A percentile compares a stretch with the other conserved stretches of the same genome.
Conservation (phyloP, 345 rosid species). For the Aurinia saxatilis region DNA sequence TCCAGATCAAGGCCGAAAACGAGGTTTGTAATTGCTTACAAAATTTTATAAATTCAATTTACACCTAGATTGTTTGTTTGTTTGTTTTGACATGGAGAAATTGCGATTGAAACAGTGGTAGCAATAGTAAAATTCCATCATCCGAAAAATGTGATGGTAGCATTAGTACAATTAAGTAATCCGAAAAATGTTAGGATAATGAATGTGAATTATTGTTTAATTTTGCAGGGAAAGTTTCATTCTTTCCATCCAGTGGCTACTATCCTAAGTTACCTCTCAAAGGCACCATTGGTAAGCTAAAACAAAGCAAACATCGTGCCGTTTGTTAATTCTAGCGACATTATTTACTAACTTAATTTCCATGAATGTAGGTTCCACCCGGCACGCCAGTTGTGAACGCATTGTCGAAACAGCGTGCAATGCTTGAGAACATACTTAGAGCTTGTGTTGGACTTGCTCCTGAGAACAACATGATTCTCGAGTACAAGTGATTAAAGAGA, state of each 20-base stretch:
- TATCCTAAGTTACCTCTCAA: constrained; percentile 87
- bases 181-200: background rate
- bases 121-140: background rate
- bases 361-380: constrained; percentile 70
- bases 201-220: background rate
- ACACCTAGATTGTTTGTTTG: background rate
- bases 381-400: constrained; percentile 99
- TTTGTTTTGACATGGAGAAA: too few relatives aligned
- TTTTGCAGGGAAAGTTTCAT: constrained; percentile 87
- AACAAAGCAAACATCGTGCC: constrained; percentile 2
- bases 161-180: too few relatives aligned
- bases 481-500: constrained; percentile 61
- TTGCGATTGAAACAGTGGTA: too few relatives aligned
- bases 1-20: constrained; percentile 73
- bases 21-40: constrained; percentile 44
- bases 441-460: constrained; percentile 97
- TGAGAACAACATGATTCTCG: constrained; percentile 98
- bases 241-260: constrained; percentile 98
- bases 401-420: constrained; percentile 95
- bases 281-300: constrained; percentile 85
- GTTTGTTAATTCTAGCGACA: background rate
- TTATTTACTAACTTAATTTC: background rate
- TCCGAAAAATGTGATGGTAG: too few relatives aligned
- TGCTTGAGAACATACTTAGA: constrained; percentile 96
- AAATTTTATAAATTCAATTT: background rate